Conservation (phyloP, 352 stramenopile species). For the Phytophthora constricta region DNA sequence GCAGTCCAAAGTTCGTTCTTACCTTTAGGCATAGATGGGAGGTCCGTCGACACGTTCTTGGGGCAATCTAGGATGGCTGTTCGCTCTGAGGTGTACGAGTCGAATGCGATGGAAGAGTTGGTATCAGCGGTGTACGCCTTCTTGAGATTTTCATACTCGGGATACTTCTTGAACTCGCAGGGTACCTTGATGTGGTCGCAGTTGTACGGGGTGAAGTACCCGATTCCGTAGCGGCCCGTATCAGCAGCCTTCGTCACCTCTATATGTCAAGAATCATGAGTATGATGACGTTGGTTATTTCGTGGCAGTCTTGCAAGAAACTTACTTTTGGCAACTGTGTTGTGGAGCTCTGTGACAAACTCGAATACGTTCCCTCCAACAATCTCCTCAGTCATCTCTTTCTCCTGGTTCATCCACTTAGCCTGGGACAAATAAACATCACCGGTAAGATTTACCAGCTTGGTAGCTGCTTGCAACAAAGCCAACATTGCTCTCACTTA, state of each 20-base stretch:
- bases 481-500: slow-evolving; percentile 21
- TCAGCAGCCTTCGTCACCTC: slow-evolving; percentile 54
- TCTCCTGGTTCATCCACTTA: slow-evolving; percentile 87
- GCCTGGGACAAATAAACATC: slow-evolving; percentile 35
- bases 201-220: slow-evolving; percentile 69
- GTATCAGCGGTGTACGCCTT: slow-evolving; percentile 55
- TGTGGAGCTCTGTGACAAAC: slow-evolving; percentile 77
- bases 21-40: slow-evolving; percentile 52
- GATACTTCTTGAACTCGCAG: slow-evolving; percentile 65
- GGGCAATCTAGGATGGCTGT: slow-evolving; percentile 47
- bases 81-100: slow-evolving; percentile 46
- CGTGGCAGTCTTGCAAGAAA: background rate
- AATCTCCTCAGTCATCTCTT: slow-evolving; percentile 73
- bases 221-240: slow-evolving; percentile 60
- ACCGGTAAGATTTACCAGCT: background rate
- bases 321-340: slow-evolving; percentile 55
- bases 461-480: no score
- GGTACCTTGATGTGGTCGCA: slow-evolving; percentile 57
- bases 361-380: slow-evolving; percentile 84
- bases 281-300: no score
- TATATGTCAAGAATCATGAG: slow-evolving; percentile 6
- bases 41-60: slow-evolving; percentile 43
- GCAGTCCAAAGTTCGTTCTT: background rate
- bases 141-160: slow-evolving; percentile 65
- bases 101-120: slow-evolving; percentile 47